Evolutionary conservation across 2,329 filamentous ascomycete genomes (phyloP).

Genomic region (Pseudopithomyces chartarum): DNA sequence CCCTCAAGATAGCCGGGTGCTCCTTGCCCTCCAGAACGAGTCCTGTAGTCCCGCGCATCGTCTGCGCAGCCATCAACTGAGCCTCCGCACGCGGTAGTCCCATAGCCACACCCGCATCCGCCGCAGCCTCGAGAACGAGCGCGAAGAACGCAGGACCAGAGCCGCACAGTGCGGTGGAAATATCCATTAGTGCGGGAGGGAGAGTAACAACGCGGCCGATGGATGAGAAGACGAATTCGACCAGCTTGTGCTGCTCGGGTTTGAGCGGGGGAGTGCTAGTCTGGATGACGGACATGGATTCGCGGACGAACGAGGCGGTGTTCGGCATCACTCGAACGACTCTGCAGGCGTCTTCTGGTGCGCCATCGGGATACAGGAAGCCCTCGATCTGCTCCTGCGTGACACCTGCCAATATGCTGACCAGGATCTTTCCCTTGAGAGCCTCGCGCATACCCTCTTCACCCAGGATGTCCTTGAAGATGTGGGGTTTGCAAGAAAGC

Average conservation of each 20-base stretch:
- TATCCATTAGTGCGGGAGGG: conserved; percentile 71
- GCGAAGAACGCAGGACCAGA: conserved; percentile 78
- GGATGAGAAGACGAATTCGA: conserved; percentile 77
- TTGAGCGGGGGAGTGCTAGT: conserved; percentile 64
- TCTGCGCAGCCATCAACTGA: conserved; percentile 77
- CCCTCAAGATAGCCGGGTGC: conserved; percentile 74
- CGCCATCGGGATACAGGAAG: conserved; percentile 62
- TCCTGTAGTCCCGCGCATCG: conserved; percentile 74
- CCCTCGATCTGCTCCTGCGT: conserved; percentile 70
- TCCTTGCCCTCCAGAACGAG: conserved; percentile 69
- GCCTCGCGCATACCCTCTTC: conserved; percentile 72
- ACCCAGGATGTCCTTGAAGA: conserved; percentile 70
- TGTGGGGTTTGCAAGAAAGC: conserved; percentile 80
- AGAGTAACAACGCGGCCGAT: conserved; percentile 74
- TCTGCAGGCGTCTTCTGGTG: conserved; percentile 58
- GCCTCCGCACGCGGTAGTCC: conserved; percentile 75
- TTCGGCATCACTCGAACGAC: conserved; percentile 85
- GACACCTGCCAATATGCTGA: conserved; percentile 81
- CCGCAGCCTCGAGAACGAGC: conserved; percentile 74
- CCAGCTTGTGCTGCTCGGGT: conserved; percentile 58
- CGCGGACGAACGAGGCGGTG: conserved; percentile 76
- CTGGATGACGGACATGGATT: conserved; percentile 80
- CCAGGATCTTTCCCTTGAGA: conserved; percentile 77
- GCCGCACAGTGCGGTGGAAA: conserved; percentile 73
- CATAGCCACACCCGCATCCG: conserved; percentile 80